phyloP scores from a whole-genome alignment of 176 grass and related monocot species.

The Oropetium thomaeum region DNA sequence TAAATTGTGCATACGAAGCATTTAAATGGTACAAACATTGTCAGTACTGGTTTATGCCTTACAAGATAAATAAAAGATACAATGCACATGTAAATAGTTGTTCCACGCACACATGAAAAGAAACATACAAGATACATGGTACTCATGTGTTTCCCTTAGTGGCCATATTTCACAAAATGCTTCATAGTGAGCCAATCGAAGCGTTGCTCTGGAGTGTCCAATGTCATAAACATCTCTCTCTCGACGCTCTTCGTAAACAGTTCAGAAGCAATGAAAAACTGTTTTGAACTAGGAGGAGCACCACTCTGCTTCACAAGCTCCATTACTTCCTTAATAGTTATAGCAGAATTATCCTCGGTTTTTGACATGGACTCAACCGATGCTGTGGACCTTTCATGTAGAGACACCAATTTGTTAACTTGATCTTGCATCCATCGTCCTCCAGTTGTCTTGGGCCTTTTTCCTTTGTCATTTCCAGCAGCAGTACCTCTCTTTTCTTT shows the following conservation, averaged over 20 bases:
- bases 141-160: too few relatives aligned
- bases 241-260: neutral
- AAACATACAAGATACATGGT: neutral
- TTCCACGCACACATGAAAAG: too few relatives aligned
- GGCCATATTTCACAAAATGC: neutral
- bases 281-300: neutral
- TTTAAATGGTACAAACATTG: too few relatives aligned
- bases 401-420: neutral
- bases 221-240: neutral
- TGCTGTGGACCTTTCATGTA: neutral
- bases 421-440: neutral
- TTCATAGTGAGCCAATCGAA: neutral
- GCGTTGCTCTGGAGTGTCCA: neutral
- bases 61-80: too few relatives aligned
- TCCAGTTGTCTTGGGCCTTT: too few relatives aligned
- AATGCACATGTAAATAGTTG: too few relatives aligned
- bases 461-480: too few relatives aligned
- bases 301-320: neutral
- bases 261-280: neutral
- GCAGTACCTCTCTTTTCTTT: too few relatives aligned
- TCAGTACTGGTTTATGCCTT: too few relatives aligned
- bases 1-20: too few relatives aligned
- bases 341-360: neutral
- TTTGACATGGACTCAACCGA: neutral
- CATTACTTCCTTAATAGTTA: too few relatives aligned